Conservation (phyloP, 352 stramenopile species). For the Globisporangium spinosum region DNA sequence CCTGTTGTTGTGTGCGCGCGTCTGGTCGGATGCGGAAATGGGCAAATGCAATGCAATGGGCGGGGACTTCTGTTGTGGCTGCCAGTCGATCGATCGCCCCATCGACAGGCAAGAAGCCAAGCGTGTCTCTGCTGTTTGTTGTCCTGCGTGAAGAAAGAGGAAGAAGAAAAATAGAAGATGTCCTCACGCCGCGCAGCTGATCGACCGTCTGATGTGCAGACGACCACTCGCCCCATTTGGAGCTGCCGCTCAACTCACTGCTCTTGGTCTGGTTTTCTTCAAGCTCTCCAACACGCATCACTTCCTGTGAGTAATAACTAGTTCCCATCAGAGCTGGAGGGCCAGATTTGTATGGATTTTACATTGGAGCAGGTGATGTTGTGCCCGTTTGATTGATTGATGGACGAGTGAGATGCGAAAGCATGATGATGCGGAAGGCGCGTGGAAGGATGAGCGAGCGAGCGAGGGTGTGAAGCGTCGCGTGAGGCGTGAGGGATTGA, state of each 20-base stretch:
- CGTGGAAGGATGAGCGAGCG: neutral
- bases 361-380: neutral
- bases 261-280: neutral
- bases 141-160: neutral
- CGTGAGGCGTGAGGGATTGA: neutral
- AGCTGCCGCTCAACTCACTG: neutral
- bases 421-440: neutral
- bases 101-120: neutral
- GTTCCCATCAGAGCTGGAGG: neutral
- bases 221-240: neutral
- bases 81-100: neutral
- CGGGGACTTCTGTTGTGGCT: neutral
- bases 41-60: neutral
- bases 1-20: neutral
- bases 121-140: neutral
- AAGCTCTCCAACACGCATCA: conserved; percentile 8
- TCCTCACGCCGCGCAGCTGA: conserved; percentile 2
- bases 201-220: conserved; percentile 5
- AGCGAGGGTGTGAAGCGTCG: neutral
- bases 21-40: conserved; percentile 10
- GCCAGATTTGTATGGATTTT: neutral
- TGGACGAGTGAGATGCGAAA: neutral
- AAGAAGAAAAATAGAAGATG: conserved; percentile 1
- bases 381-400: neutral
- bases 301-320: conserved; percentile 8